Percentiles rank a stretch among this genome's conserved stretches.
These are phyloP conservation scores for Setaria italica DNA, from an alignment of 202 grass and related monocot species.

Conservation along the genomic window DNA sequence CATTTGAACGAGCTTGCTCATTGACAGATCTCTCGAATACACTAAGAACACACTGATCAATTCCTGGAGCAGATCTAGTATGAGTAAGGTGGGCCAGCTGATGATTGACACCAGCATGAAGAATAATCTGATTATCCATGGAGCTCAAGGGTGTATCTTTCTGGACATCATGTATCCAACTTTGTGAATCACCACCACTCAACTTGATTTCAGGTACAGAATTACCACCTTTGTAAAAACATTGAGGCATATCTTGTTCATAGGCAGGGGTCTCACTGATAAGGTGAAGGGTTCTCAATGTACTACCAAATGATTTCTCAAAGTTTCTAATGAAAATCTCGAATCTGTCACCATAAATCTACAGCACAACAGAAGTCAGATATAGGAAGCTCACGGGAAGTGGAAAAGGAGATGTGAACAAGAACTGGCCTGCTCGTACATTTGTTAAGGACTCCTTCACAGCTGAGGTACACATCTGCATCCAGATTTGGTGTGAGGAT, in stretches of 20 bases:
- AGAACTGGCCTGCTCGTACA: conserved; percentile 58
- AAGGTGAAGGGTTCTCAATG: conserved; percentile 77
- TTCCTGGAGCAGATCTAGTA: conserved; percentile 50
- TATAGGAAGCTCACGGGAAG: conserved; percentile 32
- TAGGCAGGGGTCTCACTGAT: conserved; percentile 58
- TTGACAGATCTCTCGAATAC: conserved; percentile 84
- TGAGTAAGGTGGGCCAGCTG: conserved; percentile 57
- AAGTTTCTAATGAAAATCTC: conserved; percentile 77
- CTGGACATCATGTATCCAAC: conserved; percentile 31
- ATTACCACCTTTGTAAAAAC: conserved; percentile 35
- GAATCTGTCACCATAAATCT: conserved; percentile 93
- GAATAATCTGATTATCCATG: conserved; percentile 62
- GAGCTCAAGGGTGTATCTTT: conserved; percentile 35
- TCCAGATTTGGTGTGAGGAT: conserved; percentile 49
- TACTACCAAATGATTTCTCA: conserved; percentile 90
- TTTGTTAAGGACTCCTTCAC: conserved; percentile 91
- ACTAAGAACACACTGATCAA: conserved; percentile 60
- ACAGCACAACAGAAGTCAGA: conserved; percentile 43
- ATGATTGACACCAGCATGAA: conserved; percentile 50
- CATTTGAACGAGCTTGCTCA: conserved; percentile 81
- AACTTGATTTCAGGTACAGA: conserved; percentile 42
- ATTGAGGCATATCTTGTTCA: conserved; percentile 47
- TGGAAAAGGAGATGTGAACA: neutral
- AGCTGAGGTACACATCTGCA: conserved; percentile 89
- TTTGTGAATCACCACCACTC: conserved; percentile 38